These are phyloP conservation scores for Kurtzmaniella quercitrusa DNA, from an alignment of 1,139 yeast genomes.

Conservation along the genomic window DNA sequence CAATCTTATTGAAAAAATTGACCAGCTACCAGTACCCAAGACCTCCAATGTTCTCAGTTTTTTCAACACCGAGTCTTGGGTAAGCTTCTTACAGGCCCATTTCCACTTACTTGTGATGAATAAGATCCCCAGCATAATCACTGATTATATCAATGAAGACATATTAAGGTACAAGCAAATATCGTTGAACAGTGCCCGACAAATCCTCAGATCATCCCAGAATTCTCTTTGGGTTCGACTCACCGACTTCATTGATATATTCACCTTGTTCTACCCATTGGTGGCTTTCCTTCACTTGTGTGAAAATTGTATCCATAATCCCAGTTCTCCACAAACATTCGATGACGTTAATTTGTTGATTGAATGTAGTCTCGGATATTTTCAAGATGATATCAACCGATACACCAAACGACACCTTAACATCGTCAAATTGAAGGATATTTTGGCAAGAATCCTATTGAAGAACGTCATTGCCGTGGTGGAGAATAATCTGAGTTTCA, in stretches of 20 bases:
- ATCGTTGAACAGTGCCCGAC: constrained; percentile 32
- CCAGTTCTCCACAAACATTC: constrained; percentile 22
- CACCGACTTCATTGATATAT: constrained; percentile 24
- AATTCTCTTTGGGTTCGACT: constrained; percentile 4
- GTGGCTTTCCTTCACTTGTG: constrained; percentile 31
- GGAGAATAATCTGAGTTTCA: constrained; percentile 18
- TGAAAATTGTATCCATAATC: constrained; percentile 30
- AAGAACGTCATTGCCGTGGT: constrained; percentile 20
- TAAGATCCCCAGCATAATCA: constrained; percentile 26
- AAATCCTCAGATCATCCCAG: constrained; percentile 22
- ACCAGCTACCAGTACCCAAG: constrained; percentile 4
- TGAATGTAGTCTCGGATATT: constrained; percentile 23
- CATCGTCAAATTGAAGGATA: constrained; percentile 14
- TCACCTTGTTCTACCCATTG: constrained; percentile 32
- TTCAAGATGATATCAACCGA: constrained; percentile 4
- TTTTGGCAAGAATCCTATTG: constrained; percentile 21
- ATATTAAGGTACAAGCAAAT: constrained; percentile 16
- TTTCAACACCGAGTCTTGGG: not conserved
- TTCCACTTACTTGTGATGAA: constrained; percentile 35
- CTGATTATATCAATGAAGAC: constrained; percentile 4
- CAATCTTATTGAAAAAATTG: constrained; percentile 12
- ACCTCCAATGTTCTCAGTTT: not conserved
- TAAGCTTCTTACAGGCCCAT: not conserved
- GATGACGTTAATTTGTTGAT: constrained; percentile 29
- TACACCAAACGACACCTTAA: not conserved